A percentile compares a stretch with the other conserved stretches of the same genome.
phyloP scores from a whole-genome alignment of 495 filamentous ascomycete species.

The Aspergillus steynii region DNA sequence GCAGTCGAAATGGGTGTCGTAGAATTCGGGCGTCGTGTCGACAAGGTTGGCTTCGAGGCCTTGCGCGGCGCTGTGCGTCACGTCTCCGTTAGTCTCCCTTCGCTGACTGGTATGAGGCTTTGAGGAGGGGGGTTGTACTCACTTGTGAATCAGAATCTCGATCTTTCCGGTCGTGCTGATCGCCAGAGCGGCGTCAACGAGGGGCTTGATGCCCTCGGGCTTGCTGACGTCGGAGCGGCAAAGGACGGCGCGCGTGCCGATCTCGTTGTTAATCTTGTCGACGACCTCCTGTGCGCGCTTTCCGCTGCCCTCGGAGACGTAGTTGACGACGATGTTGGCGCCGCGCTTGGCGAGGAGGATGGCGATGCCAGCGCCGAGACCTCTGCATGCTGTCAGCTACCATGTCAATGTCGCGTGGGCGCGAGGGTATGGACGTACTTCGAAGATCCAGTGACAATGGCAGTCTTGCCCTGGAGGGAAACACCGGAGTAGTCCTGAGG shows the following conservation, averaged over 20 bases:
- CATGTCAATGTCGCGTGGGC: background rate
- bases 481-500: conserved; percentile 16
- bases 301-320: conserved; percentile 36
- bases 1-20: conserved; percentile 17
- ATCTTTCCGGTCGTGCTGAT: conserved; percentile 49
- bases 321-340: conserved; percentile 38
- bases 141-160: conserved; percentile 79
- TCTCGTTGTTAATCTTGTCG: conserved; percentile 43
- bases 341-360: conserved; percentile 36
- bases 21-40: conserved; percentile 34
- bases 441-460: conserved; percentile 60
- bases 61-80: conserved; percentile 42
- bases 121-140: conserved; percentile 29
- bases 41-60: conserved; percentile 49
- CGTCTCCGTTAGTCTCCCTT: conserved; percentile 25
- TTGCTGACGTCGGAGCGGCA: conserved; percentile 50
- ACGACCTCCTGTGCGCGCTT: conserved; percentile 44
- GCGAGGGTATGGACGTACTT: conserved; percentile 22
- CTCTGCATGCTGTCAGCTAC: conserved; percentile 2
- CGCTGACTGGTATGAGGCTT: too few species aligned
- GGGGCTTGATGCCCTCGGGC: conserved; percentile 32
- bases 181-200: conserved; percentile 42
- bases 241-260: conserved; percentile 43
- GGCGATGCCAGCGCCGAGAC: conserved; percentile 32
- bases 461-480: conserved; percentile 51